Evolutionary conservation across 2,329 filamentous ascomycete species (phyloP), one percentile per base, ranked within the genome.

Genomic region (Epichloe gansuensis): DNA sequence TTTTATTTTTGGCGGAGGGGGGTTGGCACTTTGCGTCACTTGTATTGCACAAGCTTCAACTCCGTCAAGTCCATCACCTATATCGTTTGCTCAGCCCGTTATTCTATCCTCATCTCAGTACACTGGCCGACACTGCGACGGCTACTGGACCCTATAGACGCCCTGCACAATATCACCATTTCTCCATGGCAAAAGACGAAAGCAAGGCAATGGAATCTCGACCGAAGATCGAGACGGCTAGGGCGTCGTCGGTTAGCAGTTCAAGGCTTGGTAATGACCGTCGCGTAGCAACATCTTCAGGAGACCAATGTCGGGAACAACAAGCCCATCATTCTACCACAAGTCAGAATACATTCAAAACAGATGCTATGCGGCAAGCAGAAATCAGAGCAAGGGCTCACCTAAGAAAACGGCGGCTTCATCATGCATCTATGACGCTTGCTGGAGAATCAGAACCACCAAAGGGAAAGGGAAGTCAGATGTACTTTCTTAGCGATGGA

Each of bases 401-500:
- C 34, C 38, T 58, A 9, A 49, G 27, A 17, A 51, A 34, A 12
- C 46, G 45, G 12, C 48, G 41, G 2, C 50, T 51, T 31, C 49
- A 21, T 27, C 50, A 42, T 21, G 46, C 46, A 5, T 40, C 31
- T 7, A 25, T 53, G 13, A 49, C 47, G n/a, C 35, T 54, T 6
- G 27, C 43, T 11, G 51, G 45, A 13, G 40, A 49, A 12, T 36
- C 39, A 13, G 48, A 31, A 15, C 40, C 39, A 6, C 44, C n/a
- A 4, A 44, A 9, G 9, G 35, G 27, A 17, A 44, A 46, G 11
- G 43, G 47, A n/a, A 53, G 40, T 5, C 38, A 41, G 8, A 25
- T 56, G n/a, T 58, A 57, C 48, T 48, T 57, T 36, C 27, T 58
- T 41, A 57, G 50, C 27, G 55, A 57, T 23, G 49, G 39, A 31